phyloP scores from a whole-genome alignment of 148 eudicot species.

The Pouteria glomerata region DNA sequence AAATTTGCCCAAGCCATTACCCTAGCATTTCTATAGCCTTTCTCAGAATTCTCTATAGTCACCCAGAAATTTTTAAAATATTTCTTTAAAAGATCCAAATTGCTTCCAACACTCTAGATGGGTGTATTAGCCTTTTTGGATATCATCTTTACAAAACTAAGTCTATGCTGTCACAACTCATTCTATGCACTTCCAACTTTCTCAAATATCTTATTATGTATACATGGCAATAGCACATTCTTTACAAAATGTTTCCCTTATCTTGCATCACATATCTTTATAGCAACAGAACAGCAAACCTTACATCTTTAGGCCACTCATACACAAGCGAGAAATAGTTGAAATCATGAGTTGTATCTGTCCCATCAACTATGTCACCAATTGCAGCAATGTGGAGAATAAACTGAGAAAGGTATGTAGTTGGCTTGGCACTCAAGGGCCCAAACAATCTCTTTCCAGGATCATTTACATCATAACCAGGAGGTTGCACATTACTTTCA shows the following conservation, averaged over 20 bases:
- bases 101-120: neutral
- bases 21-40: neutral
- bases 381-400: slow-evolving; percentile 97
- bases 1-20: neutral
- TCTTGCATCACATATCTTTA: slow-evolving; percentile 3
- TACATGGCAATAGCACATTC: slow-evolving; percentile 1
- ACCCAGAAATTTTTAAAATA: neutral
- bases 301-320: slow-evolving; percentile 99
- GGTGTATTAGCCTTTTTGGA: neutral
- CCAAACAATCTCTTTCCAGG: slow-evolving; percentile 72
- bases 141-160: neutral
- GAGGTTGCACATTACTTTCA: slow-evolving; percentile 40
- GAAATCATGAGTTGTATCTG: slow-evolving; percentile 98
- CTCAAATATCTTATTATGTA: neutral
- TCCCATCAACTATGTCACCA: slow-evolving; percentile 98
- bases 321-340: slow-evolving; percentile 91
- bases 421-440: slow-evolving; percentile 63
- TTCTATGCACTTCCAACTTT: slow-evolving; percentile 2
- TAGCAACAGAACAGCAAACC: slow-evolving; percentile 16
- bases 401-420: slow-evolving; percentile 91
- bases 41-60: neutral
- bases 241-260: no score
- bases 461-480: slow-evolving; percentile 62
- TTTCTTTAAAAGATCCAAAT: neutral
- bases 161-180: neutral